Percentiles rank a stretch among this genome's conserved stretches.
These are phyloP conservation scores for Teunomyces stri DNA, from an alignment of 805 yeast species.

Conservation along the genomic window DNA sequence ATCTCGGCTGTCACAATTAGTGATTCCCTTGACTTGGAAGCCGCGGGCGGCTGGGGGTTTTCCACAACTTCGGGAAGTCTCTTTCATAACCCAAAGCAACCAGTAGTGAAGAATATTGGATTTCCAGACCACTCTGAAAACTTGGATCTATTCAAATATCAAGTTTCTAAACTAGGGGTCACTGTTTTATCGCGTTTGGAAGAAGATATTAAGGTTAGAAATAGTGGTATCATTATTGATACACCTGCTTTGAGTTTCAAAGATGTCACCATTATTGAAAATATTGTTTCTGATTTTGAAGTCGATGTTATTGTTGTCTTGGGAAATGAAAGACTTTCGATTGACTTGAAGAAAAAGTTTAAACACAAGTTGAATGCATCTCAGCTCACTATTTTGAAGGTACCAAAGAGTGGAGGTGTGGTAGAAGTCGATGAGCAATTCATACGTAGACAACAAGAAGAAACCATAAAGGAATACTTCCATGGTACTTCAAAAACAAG, in stretches of 20 bases:
- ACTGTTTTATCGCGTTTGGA: constrained; percentile 48
- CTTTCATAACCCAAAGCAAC: constrained; percentile 80
- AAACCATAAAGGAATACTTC: constrained; percentile 80
- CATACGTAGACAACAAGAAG: constrained; percentile 69
- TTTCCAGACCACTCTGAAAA: constrained; percentile 59
- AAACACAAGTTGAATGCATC: constrained; percentile 27
- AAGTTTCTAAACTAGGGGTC: constrained; percentile 47
- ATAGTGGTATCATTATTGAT: constrained; percentile 68
- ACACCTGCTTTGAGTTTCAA: constrained; percentile 62
- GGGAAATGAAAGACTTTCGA: constrained; percentile 70
- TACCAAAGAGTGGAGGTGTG: constrained; percentile 73
- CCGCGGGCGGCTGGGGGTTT: constrained; percentile 70
- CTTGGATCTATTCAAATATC: constrained; percentile 50
- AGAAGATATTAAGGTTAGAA: constrained; percentile 44
- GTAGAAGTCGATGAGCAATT: constrained; percentile 71
- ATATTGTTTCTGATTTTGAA: constrained; percentile 57
- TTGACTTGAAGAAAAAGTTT: constrained; percentile 58
- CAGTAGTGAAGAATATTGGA: constrained; percentile 81
- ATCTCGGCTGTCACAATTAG: constrained; percentile 80
- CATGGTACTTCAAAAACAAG: constrained; percentile 69
- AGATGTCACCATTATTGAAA: constrained; percentile 51
- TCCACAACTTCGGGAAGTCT: constrained; percentile 72
- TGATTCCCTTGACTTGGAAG: constrained; percentile 75
- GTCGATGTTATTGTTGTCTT: constrained; percentile 62
- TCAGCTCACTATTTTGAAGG: constrained; percentile 50